Percentiles rank a stretch among this genome's conserved stretches.
These are phyloP conservation scores for Sugiyamaella marilandica DNA, from an alignment of 805 yeast species.

Conservation along the genomic window DNA sequence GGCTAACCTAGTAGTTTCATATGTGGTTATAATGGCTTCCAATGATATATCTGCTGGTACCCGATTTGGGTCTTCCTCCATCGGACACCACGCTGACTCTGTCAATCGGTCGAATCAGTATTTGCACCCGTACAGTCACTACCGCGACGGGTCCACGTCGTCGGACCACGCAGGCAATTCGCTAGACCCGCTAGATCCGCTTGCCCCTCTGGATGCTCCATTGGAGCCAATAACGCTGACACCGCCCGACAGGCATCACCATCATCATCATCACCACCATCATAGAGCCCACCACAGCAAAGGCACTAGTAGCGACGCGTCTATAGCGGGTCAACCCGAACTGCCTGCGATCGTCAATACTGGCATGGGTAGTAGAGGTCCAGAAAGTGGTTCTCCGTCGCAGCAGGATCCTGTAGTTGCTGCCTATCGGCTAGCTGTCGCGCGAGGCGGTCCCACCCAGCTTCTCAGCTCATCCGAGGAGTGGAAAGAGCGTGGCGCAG, in stretches of 20 bases:
- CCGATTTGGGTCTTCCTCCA: neutral
- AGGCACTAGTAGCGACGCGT: neutral
- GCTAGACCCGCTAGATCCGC: neutral
- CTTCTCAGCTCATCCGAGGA: constrained; percentile 31
- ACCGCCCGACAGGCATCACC: constrained; percentile 2
- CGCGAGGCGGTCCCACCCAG: constrained; percentile 1
- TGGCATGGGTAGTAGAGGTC: neutral
- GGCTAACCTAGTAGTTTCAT: neutral
- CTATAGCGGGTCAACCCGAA: neutral
- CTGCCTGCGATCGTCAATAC: neutral
- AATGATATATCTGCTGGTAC: neutral
- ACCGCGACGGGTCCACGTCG: neutral
- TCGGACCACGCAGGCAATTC: neutral
- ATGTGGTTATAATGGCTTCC: neutral
- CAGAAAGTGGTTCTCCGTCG: neutral
- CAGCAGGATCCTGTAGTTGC: neutral
- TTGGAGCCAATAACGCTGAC: neutral
- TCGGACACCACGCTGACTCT: neutral
- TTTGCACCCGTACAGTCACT: neutral
- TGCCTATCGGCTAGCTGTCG: neutral
- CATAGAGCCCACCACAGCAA: neutral
- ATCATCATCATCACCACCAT: constrained; percentile 8
- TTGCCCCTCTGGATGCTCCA: neutral
- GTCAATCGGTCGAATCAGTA: neutral
- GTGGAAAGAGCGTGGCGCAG: constrained; percentile 60